Evolutionary conservation across 805 yeast genomes (phyloP), one percentile per base, ranked within the genome.

Genomic region (Wickerhamiella shivajii): DNA sequence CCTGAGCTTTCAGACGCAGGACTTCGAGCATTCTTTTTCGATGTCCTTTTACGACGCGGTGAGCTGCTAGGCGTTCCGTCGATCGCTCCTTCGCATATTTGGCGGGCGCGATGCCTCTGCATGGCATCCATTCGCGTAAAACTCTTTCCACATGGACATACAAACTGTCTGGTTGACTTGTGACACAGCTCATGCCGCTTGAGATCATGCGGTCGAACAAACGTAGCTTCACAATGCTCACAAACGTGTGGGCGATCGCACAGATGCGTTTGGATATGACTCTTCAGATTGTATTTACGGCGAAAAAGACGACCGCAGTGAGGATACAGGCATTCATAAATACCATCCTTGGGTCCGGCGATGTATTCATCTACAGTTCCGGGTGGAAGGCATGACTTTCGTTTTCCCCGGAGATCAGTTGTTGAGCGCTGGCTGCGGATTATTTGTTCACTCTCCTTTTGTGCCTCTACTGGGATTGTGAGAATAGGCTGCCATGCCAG

Each of bases 221-320:
- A 90, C 24, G 80, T 69, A 45, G 85, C 80, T 3, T 70, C 67
- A 55, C 99, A 90, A 27, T 41, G 44, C 24, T 61, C 64, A 58
- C 99, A 90, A 0, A 66, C 60, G 56, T 81, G 87, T 1, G 99
- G 99, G 42, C 96, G 63, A 53, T 92, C 98, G 52, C 87, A 75
- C 31, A 90, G 58, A 61, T 90, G 99, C 1, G 98, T 90, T 53
- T 90, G 98, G 37, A 90, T 85, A 54, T 90, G 99, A 0, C 95
- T 81, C 41, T 97, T 63, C 9, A 83, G 81, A 49, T 90, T 90
- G 56, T 92, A 92, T 29, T 94, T 65, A 49, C 98, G 66, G 6
- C 84, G 73, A 56, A 90, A 87, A 35, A 67, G 60, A 56, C 90
- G 84, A 7, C 79, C 77, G 57, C 99, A 90, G 35, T 65, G 64